A percentile compares a stretch with the other conserved stretches of the same genome.
phyloP scores from a whole-genome alignment of 495 filamentous ascomycete species.

The Aspergillus asperescens region DNA sequence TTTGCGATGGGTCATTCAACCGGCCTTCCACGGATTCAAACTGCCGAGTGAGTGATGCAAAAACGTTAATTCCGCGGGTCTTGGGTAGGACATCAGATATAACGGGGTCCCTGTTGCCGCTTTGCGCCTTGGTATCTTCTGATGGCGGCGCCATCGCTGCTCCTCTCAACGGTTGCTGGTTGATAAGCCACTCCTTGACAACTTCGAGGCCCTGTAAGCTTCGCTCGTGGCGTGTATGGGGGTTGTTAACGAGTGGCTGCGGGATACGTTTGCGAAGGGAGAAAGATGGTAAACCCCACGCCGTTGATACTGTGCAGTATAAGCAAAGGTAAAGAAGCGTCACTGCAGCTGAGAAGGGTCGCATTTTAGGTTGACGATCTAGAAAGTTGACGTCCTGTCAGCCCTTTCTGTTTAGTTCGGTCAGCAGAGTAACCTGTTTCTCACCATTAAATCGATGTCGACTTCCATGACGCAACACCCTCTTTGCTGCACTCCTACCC shows the following conservation, averaged over 20 bases:
- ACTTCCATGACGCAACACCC: constrained; percentile 14
- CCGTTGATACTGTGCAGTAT: constrained; percentile 12
- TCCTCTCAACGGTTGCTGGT: constrained; percentile 33
- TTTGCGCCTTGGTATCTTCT: too few species aligned
- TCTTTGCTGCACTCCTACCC: not conserved
- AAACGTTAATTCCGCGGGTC: constrained; percentile 78
- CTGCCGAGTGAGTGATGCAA: constrained; percentile 78
- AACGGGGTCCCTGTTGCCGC: constrained; percentile 38
- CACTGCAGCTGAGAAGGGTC: not conserved
- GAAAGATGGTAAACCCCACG: constrained; percentile 9
- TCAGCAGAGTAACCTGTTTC: too few species aligned
- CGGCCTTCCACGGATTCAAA: constrained; percentile 66
- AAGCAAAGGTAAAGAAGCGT: constrained; percentile 10
- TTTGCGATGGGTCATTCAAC: constrained; percentile 60
- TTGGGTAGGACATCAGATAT: constrained; percentile 84
- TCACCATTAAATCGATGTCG: too few species aligned
- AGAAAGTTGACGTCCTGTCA: constrained; percentile 1
- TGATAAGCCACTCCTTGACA: constrained; percentile 21
- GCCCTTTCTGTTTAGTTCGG: not conserved
- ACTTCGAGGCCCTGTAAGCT: constrained; percentile 4
- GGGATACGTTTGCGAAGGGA: constrained; percentile 21
- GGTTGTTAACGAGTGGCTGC: constrained; percentile 8
- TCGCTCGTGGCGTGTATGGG: constrained; percentile 14
- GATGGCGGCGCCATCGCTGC: too few species aligned
- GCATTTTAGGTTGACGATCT: constrained; percentile 3